These are phyloP conservation scores for Tetrastigma voinierianum DNA, from an alignment of 164 flowering plant species.

Conservation along the genomic window DNA sequence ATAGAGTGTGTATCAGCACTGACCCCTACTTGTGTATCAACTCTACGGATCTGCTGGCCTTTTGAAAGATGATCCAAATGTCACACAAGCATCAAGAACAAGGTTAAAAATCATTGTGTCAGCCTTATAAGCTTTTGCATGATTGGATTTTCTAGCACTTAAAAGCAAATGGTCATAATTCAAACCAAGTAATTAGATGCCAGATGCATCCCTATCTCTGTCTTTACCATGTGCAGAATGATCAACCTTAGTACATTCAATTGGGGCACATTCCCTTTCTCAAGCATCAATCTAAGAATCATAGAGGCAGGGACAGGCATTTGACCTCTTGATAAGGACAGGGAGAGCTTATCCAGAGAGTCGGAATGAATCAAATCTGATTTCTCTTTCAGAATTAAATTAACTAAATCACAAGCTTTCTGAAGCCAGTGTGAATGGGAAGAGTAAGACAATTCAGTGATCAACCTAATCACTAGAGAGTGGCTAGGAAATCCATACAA, in stretches of 20 bases:
- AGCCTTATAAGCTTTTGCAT: constrained; percentile 33
- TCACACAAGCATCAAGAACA: constrained; percentile 74
- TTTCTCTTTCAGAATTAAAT: constrained; percentile 34
- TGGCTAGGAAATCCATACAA: constrained; percentile 58
- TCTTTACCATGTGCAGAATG: constrained; percentile 73
- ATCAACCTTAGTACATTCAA: constrained; percentile 36
- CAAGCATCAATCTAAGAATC: constrained; percentile 59
- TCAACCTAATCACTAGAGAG: constrained; percentile 33
- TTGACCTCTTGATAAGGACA: constrained; percentile 70
- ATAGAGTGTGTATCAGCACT: constrained; percentile 67
- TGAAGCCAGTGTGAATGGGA: constrained; percentile 46
- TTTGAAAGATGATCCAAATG: constrained; percentile 50
- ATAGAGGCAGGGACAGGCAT: constrained; percentile 61
- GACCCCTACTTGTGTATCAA: constrained; percentile 58
- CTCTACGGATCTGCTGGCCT: constrained; percentile 64
- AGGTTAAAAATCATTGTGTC: constrained; percentile 70
- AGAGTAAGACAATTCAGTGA: constrained; percentile 58
- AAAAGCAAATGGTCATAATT: constrained; percentile 40
- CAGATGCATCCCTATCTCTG: constrained; percentile 56
- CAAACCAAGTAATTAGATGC: constrained; percentile 71
- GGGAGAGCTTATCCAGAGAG: constrained; percentile 41
- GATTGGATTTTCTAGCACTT: constrained; percentile 13
- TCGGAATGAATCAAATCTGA: constrained; percentile 41
- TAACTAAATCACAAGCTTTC: constrained; percentile 59
- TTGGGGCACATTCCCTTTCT: constrained; percentile 34